Evolutionary conservation across 2,329 filamentous ascomycete species (phyloP).

Genomic region (Rhynchosporium secalis): DNA sequence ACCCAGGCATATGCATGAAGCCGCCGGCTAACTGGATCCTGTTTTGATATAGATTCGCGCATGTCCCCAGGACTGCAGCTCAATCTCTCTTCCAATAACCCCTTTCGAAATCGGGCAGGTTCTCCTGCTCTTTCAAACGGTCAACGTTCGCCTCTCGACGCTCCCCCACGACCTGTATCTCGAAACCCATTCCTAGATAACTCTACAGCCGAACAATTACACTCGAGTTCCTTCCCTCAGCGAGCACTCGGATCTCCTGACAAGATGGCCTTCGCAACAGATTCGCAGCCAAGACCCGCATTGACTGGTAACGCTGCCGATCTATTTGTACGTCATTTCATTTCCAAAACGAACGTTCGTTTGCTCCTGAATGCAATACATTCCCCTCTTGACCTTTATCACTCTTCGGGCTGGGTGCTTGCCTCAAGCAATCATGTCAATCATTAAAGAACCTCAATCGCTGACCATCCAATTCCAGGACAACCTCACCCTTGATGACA

Average conservation of each 20-base stretch:
- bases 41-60: conserved; percentile 35
- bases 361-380: conserved; percentile 35
- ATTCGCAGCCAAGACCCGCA: conserved; percentile 43
- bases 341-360: conserved; percentile 15
- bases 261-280: conserved; percentile 52
- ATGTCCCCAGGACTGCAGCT: conserved; percentile 58
- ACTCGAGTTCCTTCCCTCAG: conserved; percentile 19
- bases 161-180: conserved; percentile 60
- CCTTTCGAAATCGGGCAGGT: conserved; percentile 71
- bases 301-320: conserved; percentile 60
- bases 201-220: conserved; percentile 29
- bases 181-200: conserved; percentile 75
- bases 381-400: not conserved
- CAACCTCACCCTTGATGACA: conserved; percentile 67
- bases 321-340: conserved; percentile 68
- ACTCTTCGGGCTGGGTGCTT: not conserved
- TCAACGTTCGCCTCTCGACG: conserved; percentile 59
- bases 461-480: conserved; percentile 52
- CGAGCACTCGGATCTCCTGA: conserved; percentile 42
- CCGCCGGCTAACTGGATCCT: conserved; percentile 35
- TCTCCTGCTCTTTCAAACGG: conserved; percentile 53
- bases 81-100: conserved; percentile 74
- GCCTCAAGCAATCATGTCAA: not conserved
- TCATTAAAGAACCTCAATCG: conserved; percentile 25
- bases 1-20: conserved; percentile 36